phyloP scores from a whole-genome alignment of 2,329 filamentous ascomycete genomes.

The Thermomyces lanuginosus region DNA sequence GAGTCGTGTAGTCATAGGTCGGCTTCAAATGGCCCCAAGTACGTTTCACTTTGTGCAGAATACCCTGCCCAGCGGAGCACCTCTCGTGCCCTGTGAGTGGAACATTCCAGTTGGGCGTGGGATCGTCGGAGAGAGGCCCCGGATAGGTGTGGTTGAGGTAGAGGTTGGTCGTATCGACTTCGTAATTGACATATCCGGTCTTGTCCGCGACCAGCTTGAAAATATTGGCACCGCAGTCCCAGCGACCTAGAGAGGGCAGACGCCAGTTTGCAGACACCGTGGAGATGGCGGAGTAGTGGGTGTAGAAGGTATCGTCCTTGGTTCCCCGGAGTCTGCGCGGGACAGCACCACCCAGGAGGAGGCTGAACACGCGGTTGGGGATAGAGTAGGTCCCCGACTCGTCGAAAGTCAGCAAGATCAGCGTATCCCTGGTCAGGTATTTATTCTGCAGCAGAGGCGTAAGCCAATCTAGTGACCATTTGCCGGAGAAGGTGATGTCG shows the following conservation, averaged over 20 bases:
- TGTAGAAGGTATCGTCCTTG: conserved; percentile 53
- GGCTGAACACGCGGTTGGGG: conserved; percentile 52
- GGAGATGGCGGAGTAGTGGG: conserved; percentile 55
- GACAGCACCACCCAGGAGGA: conserved; percentile 61
- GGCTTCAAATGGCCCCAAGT: conserved; percentile 15
- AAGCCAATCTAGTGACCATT: conserved; percentile 53
- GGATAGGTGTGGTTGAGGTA: conserved; percentile 41
- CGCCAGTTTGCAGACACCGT: conserved; percentile 54
- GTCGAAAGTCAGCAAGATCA: conserved; percentile 64
- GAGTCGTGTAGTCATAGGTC: conserved; percentile 21
- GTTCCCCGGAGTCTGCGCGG: conserved; percentile 49
- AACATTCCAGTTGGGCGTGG: conserved; percentile 16
- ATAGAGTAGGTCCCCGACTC: conserved; percentile 54
- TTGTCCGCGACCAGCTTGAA: conserved; percentile 43
- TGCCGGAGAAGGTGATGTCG: conserved; percentile 49
- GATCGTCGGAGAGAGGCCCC: conserved; percentile 23
- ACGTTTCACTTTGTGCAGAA: conserved; percentile 18
- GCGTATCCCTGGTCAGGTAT: conserved; percentile 59
- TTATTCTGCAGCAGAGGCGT: conserved; percentile 51
- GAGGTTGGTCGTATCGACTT: conserved; percentile 25
- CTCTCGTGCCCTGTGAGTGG: conserved; percentile 12
- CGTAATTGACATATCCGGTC: conserved; percentile 39
- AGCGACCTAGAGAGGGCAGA: conserved; percentile 52
- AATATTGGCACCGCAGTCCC: conserved; percentile 58
- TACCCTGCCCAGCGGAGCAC: conserved; percentile 22